phyloP scores from a whole-genome alignment of 2,329 filamentous ascomycete species.

The Gaeumannomyces tritici region DNA sequence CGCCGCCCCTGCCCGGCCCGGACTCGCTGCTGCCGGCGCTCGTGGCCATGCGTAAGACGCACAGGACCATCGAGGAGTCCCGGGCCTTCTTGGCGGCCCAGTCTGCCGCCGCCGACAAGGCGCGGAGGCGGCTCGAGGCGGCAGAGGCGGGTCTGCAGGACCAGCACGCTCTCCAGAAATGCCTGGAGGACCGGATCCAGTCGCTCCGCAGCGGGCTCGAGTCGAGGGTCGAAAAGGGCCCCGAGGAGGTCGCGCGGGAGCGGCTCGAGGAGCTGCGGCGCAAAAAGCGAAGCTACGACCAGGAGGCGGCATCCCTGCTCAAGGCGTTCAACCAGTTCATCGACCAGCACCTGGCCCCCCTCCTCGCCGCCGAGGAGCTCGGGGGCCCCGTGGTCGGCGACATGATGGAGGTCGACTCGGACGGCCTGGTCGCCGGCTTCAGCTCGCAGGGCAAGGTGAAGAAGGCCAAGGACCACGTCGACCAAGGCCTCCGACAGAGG shows the following conservation, averaged over 20 bases:
- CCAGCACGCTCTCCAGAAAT: slow-evolving; percentile 43
- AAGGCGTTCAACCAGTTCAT: slow-evolving; percentile 61
- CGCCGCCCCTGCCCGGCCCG: slow-evolving; percentile 56
- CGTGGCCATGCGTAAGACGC: slow-evolving; percentile 58
- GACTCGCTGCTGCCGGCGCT: slow-evolving; percentile 63
- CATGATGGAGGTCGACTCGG: slow-evolving; percentile 51
- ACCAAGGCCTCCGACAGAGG: slow-evolving; percentile 41
- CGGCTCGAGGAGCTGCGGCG: slow-evolving; percentile 49
- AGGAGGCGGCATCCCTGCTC: slow-evolving; percentile 50
- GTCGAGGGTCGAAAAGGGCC: slow-evolving; percentile 45
- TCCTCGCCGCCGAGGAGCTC: slow-evolving; percentile 75
- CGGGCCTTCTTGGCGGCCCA: slow-evolving; percentile 45
- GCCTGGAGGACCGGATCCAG: slow-evolving; percentile 47
- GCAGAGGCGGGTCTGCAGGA: slow-evolving; percentile 43
- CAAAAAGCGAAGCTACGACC: slow-evolving; percentile 51
- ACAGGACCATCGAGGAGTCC: slow-evolving; percentile 54
- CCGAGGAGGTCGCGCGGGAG: slow-evolving; percentile 53
- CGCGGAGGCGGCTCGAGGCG: slow-evolving; percentile 36
- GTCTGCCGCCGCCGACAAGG: slow-evolving; percentile 28
- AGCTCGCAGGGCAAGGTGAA: slow-evolving; percentile 48
- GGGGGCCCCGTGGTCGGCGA: slow-evolving; percentile 77
- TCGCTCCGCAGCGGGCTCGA: slow-evolving; percentile 48
- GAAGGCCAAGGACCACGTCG: slow-evolving; percentile 29
- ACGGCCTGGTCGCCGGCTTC: slow-evolving; percentile 51
- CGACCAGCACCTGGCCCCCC: slow-evolving; percentile 56